Evolutionary conservation across 2,329 filamentous ascomycete genomes (phyloP), one percentile per base, ranked within the genome.

Genomic region (Alternaria arbusti): DNA sequence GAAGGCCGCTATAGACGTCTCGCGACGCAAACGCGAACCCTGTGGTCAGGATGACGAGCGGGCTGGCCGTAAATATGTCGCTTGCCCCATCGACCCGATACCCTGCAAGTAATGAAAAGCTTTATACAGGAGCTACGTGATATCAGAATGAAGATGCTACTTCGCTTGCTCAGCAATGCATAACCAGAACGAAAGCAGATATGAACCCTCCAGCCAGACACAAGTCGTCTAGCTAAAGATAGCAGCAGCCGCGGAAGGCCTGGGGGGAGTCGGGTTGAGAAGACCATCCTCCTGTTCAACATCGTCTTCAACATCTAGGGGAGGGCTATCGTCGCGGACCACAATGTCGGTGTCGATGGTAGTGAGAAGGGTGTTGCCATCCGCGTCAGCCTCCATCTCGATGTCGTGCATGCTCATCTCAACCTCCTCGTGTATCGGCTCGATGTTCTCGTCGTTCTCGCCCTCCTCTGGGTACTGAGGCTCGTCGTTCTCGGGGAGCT

Each of bases 161-260:
- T 40, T 40, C 12, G 8, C 28, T 40, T 1, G 8, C 28, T 52
- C 36, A 40, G 36, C 36, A 40, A 52, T 25, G 49, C 49, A 36
- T 17, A 22, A 23, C 30, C 15, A n/a, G 2, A 25, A 25, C 20
- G 1, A 6, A 25, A 12, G 9, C 49, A 36, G 9, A 51, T 23
- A 32, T 36, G 28, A 36, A 36, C 30, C 5, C 36, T 23, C 28
- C 22, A 30, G 12, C 9, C 15, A 23, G 49, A 25, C 30, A 23
- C 15, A 40, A 13, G 20, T 20, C 23, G 49, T 36, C 36, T 54
- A 54, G 36, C 32, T 28, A 22, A 54, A 44, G 32, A 54, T 44
- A 10, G 32, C 52, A 13, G 32, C 52, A 54, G 36, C 9, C 1
- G 32, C 52, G 8, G 32, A 32, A 13, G 52, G 23, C 10, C 32